phyloP scores from a whole-genome alignment of 2,329 filamentous ascomycete species.

The Talaromyces sp. region DNA sequence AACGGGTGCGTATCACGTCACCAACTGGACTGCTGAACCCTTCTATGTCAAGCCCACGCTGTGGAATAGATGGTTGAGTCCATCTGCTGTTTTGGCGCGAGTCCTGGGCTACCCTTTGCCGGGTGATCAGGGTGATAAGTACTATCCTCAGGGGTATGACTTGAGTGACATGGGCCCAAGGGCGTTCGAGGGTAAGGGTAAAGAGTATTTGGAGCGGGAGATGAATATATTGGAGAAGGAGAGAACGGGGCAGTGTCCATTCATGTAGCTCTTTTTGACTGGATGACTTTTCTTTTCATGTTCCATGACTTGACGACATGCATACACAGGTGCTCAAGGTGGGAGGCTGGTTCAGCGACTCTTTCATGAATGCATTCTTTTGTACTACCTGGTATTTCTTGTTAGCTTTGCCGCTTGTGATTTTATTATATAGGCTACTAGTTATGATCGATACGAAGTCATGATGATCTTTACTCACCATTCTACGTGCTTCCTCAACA shows the following conservation, averaged over 20 bases:
- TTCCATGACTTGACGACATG: conserved; percentile 5
- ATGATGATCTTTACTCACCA: neutral
- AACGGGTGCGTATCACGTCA: conserved; percentile 51
- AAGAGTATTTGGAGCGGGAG: conserved; percentile 46
- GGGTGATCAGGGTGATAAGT: conserved; percentile 47
- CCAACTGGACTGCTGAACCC: conserved; percentile 59
- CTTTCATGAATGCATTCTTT: neutral
- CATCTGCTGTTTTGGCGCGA: conserved; percentile 50
- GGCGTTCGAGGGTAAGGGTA: conserved; percentile 51
- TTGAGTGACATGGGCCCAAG: conserved; percentile 61
- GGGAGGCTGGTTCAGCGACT: neutral
- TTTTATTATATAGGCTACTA: neutral
- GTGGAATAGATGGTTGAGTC: conserved; percentile 60
- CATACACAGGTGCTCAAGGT: neutral
- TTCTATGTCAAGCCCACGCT: conserved; percentile 61
- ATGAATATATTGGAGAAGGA: conserved; percentile 36
- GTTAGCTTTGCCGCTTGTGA: neutral
- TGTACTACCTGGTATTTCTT: neutral
- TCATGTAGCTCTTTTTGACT: conserved; percentile 22
- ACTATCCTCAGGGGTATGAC: conserved; percentile 48
- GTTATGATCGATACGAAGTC: neutral
- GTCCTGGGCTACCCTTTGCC: conserved; percentile 47
- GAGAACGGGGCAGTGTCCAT: conserved; percentile 50
- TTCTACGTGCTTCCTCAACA: neutral
- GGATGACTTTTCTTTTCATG: neutral